Conservation (phyloP, 2,329 filamentous ascomycete species). For the Aphanocladium album region DNA sequence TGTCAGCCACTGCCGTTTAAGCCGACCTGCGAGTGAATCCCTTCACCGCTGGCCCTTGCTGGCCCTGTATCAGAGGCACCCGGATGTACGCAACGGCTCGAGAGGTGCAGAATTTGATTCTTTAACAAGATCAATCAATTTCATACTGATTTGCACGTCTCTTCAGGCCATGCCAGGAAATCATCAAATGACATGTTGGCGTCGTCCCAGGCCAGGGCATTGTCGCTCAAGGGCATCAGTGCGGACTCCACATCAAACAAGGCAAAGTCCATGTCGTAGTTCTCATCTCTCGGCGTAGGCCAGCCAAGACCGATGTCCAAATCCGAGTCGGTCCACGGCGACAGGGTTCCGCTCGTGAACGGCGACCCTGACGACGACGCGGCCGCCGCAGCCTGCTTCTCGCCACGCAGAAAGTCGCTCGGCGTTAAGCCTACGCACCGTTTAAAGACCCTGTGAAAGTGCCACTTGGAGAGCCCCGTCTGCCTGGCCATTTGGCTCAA, state of each 20-base stretch:
- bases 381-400: not conserved
- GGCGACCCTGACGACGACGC: not conserved
- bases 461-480: slow-evolving; percentile 50
- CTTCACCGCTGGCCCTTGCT: not conserved
- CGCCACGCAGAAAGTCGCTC: slow-evolving; percentile 25
- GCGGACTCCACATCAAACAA: slow-evolving; percentile 1
- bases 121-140: not conserved
- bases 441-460: slow-evolving; percentile 57
- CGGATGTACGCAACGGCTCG: too few relatives aligned
- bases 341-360: slow-evolving; percentile 13
- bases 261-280: not conserved
- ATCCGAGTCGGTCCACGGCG: slow-evolving; percentile 6
- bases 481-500: slow-evolving; percentile 44
- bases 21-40: not conserved
- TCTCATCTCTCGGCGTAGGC: not conserved
- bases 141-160: not conserved
- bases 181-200: slow-evolving; percentile 17
- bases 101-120: too few relatives aligned
- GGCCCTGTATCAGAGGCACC: too few relatives aligned
- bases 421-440: slow-evolving; percentile 47
- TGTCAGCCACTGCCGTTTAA: slow-evolving; percentile 4
- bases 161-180: slow-evolving; percentile 17
- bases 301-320: not conserved
- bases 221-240: not conserved
- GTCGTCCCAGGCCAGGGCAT: not conserved